Conservation (phyloP, 1,284 basidiomycete species). For the Tilletia walkeri region DNA sequence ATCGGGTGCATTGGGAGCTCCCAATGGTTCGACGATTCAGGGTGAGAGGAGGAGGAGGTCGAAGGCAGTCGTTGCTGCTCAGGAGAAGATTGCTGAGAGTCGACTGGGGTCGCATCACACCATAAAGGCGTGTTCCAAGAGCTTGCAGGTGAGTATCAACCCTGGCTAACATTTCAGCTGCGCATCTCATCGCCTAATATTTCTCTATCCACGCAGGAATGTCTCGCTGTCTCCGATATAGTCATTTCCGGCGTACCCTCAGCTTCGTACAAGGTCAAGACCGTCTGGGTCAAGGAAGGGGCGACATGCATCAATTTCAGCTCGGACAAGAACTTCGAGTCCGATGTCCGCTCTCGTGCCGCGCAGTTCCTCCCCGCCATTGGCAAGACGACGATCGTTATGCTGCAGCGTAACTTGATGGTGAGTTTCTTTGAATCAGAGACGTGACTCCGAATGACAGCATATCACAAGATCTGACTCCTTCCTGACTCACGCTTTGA, state of each 20-base stretch:
- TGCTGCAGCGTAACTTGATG: conserved; percentile 89
- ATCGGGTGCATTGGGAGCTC: not conserved
- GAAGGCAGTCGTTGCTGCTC: conserved; percentile 54
- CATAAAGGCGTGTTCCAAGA: conserved; percentile 57
- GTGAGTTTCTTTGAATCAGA: not conserved
- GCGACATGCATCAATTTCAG: conserved; percentile 90
- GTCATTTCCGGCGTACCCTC: conserved; percentile 57
- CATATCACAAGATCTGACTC: not conserved
- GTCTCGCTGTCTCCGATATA: conserved; percentile 46
- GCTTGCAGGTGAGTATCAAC: conserved; percentile 62
- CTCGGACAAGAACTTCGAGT: conserved; percentile 94
- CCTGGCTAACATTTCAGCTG: too few species aligned
- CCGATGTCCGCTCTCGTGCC: conserved; percentile 78
- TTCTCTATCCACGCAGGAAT: conserved; percentile 31
- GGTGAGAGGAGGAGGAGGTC: conserved; percentile 26
- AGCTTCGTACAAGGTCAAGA: conserved; percentile 83
- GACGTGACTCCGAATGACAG: not conserved
- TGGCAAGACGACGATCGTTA: conserved; percentile 93
- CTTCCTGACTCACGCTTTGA: not conserved
- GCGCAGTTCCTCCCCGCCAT: conserved; percentile 67
- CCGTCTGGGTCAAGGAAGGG: conserved; percentile 84
- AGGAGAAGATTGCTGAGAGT: conserved; percentile 62
- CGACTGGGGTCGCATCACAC: conserved; percentile 69
- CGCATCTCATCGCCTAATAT: conserved; percentile 11
- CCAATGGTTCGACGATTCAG: conserved; percentile 19